Percentiles rank a stretch among this genome's conserved stretches.
These are phyloP conservation scores for Mycena latifolia DNA, from an alignment of 768 basidiomycete genomes.

Conservation along the genomic window DNA sequence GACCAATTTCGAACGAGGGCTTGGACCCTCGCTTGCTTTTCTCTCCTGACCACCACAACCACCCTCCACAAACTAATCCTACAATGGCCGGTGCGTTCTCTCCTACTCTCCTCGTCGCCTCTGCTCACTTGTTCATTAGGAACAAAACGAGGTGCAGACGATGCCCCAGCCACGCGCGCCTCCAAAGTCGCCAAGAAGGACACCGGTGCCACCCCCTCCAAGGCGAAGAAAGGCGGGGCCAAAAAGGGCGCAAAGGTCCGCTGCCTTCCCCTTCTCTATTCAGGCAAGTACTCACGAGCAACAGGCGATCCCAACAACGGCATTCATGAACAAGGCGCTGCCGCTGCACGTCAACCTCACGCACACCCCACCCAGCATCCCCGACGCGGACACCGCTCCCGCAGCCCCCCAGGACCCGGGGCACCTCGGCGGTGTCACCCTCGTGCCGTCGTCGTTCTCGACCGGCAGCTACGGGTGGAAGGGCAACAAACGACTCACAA, in stretches of 20 bases:
- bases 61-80: background rate
- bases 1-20: background rate
- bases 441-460: conserved; percentile 70
- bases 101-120: background rate
- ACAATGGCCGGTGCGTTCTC: conserved; percentile 20
- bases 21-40: conserved; percentile 8
- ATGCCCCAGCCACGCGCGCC: conserved; percentile 54
- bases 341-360: conserved; percentile 79
- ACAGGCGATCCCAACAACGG: conserved; percentile 61
- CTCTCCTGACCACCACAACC: conserved; percentile 26
- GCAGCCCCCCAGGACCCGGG: conserved; percentile 65
- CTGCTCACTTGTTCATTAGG: conserved; percentile 36
- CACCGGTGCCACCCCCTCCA: conserved; percentile 43
- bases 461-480: conserved; percentile 93
- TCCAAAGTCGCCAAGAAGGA: conserved; percentile 66
- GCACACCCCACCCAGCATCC: conserved; percentile 66
- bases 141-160: conserved; percentile 60
- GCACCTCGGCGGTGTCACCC: conserved; percentile 66
- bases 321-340: conserved; percentile 74
- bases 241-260: conserved; percentile 64
- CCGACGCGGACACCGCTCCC: conserved; percentile 49
- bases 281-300: conserved; percentile 16
- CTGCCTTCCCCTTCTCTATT: conserved; percentile 6
- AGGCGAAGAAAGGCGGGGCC: conserved; percentile 50
- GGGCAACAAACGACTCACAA: conserved; percentile 72